These are phyloP conservation scores for Cornus controversa DNA, from an alignment of 148 eudicot species.

Conservation along the genomic window DNA sequence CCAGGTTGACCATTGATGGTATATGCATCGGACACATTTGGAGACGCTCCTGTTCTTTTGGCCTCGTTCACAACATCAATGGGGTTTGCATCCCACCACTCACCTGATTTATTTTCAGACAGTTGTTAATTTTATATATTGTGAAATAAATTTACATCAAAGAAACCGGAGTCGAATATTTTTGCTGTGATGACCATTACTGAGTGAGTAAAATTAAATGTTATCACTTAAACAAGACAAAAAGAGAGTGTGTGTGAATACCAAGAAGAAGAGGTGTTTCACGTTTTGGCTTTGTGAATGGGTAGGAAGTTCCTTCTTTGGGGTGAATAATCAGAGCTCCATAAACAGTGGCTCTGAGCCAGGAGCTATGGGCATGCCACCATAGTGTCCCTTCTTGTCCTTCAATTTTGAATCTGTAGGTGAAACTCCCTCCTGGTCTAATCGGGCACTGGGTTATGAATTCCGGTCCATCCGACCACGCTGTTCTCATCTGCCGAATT, in stretches of 20 bases:
- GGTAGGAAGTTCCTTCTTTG: conserved; percentile 36
- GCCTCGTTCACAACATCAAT: conserved; percentile 54
- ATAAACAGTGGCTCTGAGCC: conserved; percentile 58
- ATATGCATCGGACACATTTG: conserved; percentile 69
- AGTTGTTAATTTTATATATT: too few relatives aligned
- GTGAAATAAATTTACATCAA: too few relatives aligned
- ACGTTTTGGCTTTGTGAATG: conserved; percentile 38
- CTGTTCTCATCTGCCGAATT: conserved; percentile 39
- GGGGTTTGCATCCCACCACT: conserved; percentile 83
- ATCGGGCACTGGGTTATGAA: conserved; percentile 54
- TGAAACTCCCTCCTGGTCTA: conserved; percentile 44
- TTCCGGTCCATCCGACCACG: conserved; percentile 58
- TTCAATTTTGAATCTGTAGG: conserved; percentile 38
- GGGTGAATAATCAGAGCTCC: conserved; percentile 49
- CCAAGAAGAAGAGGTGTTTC: conserved; percentile 42
- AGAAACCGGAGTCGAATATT: too few relatives aligned
- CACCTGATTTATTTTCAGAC: conserved; percentile 41
- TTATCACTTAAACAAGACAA: not conserved
- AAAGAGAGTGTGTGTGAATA: not conserved
- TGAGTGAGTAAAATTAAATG: too few relatives aligned
- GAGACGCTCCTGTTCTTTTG: conserved; percentile 66
- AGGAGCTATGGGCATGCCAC: conserved; percentile 64
- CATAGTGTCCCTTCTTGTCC: conserved; percentile 56
- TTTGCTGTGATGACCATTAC: too few relatives aligned
- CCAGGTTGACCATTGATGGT: conserved; percentile 75